A percentile compares a stretch with the other conserved stretches of the same genome.
phyloP scores from a whole-genome alignment of 1,284 basidiomycete species.

The Ceratobasidium sp. region DNA sequence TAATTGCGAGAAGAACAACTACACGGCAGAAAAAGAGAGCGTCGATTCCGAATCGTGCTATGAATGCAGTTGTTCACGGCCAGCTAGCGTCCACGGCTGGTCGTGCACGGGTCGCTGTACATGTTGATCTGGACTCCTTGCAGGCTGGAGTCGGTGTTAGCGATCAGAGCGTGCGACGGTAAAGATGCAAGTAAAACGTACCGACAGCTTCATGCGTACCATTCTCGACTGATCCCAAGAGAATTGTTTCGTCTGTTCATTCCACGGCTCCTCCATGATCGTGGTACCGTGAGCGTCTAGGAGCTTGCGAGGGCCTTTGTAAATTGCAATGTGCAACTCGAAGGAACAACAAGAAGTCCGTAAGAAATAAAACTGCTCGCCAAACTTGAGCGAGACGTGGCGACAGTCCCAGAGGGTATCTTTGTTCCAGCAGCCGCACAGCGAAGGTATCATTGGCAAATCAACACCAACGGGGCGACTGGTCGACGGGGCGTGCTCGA shows the following conservation, averaged over 20 bases:
- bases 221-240: neutral
- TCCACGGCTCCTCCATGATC: conserved; percentile 8
- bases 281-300: neutral
- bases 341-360: neutral
- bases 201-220: conserved; percentile 8
- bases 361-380: neutral
- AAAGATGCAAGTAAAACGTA: too few species aligned
- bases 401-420: neutral
- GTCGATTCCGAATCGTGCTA: too few species aligned
- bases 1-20: too few species aligned
- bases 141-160: too few species aligned
- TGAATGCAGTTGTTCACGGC: neutral
- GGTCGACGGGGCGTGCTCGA: conserved; percentile 19
- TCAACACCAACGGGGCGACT: neutral
- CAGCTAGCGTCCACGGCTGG: neutral
- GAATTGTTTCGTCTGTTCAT: neutral
- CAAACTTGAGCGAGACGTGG: neutral
- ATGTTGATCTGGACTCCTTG: too few species aligned
- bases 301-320: neutral
- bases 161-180: too few species aligned
- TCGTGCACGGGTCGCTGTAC: neutral
- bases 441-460: neutral
- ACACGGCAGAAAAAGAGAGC: too few species aligned
- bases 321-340: conserved; percentile 20
- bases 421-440: neutral